Evolutionary conservation across 2,329 filamentous ascomycete species (phyloP).

Genomic region (Aureobasidium sp.): DNA sequence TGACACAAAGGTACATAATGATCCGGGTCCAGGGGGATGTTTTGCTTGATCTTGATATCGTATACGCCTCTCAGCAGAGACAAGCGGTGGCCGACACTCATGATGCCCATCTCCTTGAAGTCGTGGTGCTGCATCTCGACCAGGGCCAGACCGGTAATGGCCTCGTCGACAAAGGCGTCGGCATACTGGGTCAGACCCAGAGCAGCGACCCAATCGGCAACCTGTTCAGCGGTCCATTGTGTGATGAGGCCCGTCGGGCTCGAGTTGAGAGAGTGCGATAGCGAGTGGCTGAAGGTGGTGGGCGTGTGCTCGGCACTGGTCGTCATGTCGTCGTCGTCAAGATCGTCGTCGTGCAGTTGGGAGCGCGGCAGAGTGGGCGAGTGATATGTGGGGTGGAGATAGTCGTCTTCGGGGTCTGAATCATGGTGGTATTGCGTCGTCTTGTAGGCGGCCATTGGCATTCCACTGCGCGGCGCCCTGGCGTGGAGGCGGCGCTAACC

Average conservation of each 20-base stretch:
- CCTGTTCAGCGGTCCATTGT: conserved; percentile 79
- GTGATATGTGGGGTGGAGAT: neutral
- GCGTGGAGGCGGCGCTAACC: conserved; percentile 5
- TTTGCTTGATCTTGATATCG: conserved; percentile 90
- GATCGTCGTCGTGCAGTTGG: neutral
- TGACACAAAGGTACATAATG: conserved; percentile 90
- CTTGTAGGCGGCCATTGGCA: conserved; percentile 30
- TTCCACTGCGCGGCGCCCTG: conserved; percentile 12
- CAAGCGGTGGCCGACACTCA: conserved; percentile 86
- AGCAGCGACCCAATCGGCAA: conserved; percentile 76
- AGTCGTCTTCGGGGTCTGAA: conserved; percentile 57
- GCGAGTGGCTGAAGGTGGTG: conserved; percentile 66
- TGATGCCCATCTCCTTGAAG: conserved; percentile 88
- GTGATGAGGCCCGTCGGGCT: conserved; percentile 69
- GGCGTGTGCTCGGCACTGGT: conserved; percentile 60
- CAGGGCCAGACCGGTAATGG: conserved; percentile 85
- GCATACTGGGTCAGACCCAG: conserved; percentile 79
- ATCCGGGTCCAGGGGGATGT: conserved; percentile 82
- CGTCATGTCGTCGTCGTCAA: conserved; percentile 45
- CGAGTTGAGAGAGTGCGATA: conserved; percentile 42
- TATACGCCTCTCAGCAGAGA: conserved; percentile 95
- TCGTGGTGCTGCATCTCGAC: conserved; percentile 86
- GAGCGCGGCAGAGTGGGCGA: neutral
- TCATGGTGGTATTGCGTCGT: conserved; percentile 60
- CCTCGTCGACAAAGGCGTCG: conserved; percentile 81